Conservation (phyloP, 441 rosid genomes). For the Hypseocharis bilobata region DNA sequence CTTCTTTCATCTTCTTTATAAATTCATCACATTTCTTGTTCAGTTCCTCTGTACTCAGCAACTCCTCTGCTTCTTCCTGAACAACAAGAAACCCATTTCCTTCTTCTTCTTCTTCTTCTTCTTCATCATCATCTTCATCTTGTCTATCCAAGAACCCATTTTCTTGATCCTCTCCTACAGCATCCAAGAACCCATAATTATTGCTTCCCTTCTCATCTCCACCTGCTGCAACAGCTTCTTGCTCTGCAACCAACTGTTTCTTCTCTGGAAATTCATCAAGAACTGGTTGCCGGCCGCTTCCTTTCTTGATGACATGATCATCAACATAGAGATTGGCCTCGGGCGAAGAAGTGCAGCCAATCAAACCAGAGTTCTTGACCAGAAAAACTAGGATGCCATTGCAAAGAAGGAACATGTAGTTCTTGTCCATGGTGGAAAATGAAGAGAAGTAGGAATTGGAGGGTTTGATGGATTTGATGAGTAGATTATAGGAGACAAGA, state of each 20-base stretch:
- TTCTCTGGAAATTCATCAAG: constrained; percentile 3
- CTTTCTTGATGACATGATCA: constrained; percentile 2
- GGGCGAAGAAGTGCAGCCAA: constrained; percentile 7
- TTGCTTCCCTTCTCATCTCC: constrained; percentile 12
- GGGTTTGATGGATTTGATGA: constrained; percentile 19
- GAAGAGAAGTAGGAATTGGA: constrained; percentile 20
- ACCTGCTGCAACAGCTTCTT: constrained; percentile 8
- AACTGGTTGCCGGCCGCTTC: not conserved
- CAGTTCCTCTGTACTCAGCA: constrained; percentile 46
- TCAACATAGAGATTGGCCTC: too few species aligned
- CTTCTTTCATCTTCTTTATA: constrained; percentile 49
- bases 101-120: constrained; percentile 15
- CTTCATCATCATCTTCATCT: too few species aligned
- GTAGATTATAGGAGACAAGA: constrained; percentile 30
- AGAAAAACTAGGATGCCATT: constrained; percentile 63
- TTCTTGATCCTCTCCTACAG: constrained; percentile 9
- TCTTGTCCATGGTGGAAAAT: constrained; percentile 36
- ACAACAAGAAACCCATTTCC: constrained; percentile 3
- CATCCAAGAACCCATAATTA: not conserved
- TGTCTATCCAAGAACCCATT: constrained; percentile 10
- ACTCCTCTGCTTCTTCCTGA: constrained; percentile 22
- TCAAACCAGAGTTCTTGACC: constrained; percentile 37
- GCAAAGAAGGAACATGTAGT: constrained; percentile 60
- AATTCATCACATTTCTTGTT: constrained; percentile 65
- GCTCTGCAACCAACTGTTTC: constrained; percentile 16